Base-by-base conservation (phyloP, 768 basidiomycete genomes). In the Boletus rubroflammeus region DNA sequence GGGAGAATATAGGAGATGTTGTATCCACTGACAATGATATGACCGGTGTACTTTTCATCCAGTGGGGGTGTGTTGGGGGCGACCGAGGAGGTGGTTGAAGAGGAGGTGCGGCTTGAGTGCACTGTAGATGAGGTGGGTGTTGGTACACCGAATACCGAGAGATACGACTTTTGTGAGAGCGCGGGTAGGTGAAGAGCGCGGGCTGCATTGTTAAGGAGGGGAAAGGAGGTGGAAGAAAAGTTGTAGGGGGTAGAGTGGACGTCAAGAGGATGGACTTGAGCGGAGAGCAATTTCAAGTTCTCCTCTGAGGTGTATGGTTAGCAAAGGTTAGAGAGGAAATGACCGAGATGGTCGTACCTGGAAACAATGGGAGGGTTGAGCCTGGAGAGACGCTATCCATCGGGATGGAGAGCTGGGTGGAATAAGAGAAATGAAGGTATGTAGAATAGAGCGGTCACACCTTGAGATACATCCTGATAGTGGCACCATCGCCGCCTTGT, bases 181-280 rank as follows among this genome's bases (percentile, higher is more conserved):
- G 81, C 73, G 38, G 84, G 84, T 2, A 89, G 75, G 58, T 81
- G 84, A 19, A 92, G 75, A 19, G 86, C 84, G 28, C 81, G 79
- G 8, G 83, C 85, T 10, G 89, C 88, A 48, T 79, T 83, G 59
- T 83, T 79, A 3, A 92, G 76, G 13, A 86, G 74, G 13, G 88
- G 86, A 5, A 74, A 84, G 28, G 78, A 67, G 3, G 79, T 67
- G 0, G 84, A 78, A 5, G 86, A 87, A 66, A 90, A 90, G 64
- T 81, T 82, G 72, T 90, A 92, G 8, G 90, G 90, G 2, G 77
- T 77, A 5, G 85, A 88, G 56, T 81, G 80, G 51, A 69, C 73
- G 70, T 91, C 87, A 32, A 91, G 73, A 8, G 90, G 90, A 60
- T 92, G 90, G 4, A 90, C 81, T 66, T 88, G 81, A 9, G 86